Conservation (phyloP, 768 basidiomycete species). For the Mycena crocata region DNA sequence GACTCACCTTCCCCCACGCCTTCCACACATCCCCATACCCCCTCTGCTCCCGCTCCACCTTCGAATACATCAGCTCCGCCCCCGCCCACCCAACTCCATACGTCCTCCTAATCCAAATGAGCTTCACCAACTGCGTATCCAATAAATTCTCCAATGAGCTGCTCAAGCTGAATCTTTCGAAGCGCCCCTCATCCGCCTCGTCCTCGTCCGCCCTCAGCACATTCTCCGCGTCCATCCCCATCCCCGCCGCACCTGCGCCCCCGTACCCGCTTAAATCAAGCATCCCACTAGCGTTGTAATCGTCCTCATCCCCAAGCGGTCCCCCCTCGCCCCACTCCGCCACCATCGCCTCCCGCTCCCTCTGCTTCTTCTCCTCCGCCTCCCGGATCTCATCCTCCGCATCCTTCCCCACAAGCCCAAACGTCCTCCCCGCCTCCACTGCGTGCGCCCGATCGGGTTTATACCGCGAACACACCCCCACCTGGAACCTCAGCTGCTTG, state of each 20-base stretch:
- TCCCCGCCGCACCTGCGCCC: no score
- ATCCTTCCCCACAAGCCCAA: slow-evolving; percentile 58
- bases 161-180: slow-evolving; percentile 74
- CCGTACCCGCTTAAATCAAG: background rate
- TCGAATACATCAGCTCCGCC: slow-evolving; percentile 65
- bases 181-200: slow-evolving; percentile 52
- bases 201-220: slow-evolving; percentile 46
- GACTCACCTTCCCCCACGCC: slow-evolving; percentile 34
- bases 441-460: slow-evolving; percentile 67
- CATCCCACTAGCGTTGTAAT: slow-evolving; percentile 24
- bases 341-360: slow-evolving; percentile 44
- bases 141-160: slow-evolving; percentile 71
- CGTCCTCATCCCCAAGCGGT: no score
- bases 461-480: slow-evolving; percentile 70
- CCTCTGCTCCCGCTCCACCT: slow-evolving; percentile 58
- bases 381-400: slow-evolving; percentile 53
- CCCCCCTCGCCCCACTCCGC: slow-evolving; percentile 41
- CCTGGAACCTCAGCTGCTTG: slow-evolving; percentile 63
- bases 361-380: slow-evolving; percentile 42
- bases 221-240: no score
- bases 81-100: slow-evolving; percentile 76
- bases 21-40: slow-evolving; percentile 53
- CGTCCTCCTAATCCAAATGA: slow-evolving; percentile 64
- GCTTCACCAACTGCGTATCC: slow-evolving; percentile 64
- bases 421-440: slow-evolving; percentile 59